Conservation (phyloP, 257 asterid genomes). For the Przewalskia tangutica region DNA sequence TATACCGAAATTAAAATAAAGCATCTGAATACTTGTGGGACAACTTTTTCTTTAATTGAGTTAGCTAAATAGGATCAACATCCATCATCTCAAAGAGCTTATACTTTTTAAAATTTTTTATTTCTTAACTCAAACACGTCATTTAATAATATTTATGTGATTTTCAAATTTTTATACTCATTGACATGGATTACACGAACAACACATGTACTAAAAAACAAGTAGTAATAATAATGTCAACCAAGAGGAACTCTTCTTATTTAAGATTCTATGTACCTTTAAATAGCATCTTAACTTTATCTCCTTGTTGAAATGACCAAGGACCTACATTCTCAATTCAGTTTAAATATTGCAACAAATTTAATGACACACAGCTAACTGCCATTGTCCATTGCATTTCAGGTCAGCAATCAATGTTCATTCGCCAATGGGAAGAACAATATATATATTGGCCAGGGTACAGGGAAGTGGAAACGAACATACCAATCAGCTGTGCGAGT, state of each 20-base stretch:
- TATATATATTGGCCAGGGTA: background rate
- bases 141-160: background rate
- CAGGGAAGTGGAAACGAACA: conserved; percentile 6
- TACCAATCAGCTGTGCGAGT: conserved; percentile 98
- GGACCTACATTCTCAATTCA: background rate
- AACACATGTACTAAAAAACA: background rate
- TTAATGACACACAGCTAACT: background rate
- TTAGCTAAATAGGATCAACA: background rate
- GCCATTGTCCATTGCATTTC: background rate
- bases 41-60: background rate
- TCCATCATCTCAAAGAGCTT: background rate
- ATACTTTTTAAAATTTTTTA: background rate
- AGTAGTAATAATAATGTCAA: background rate
- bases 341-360: background rate
- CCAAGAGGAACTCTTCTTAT: background rate
- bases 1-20: too few relatives aligned
- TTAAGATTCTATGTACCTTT: background rate
- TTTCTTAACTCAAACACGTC: background rate
- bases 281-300: background rate
- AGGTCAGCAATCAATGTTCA: background rate
- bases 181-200: background rate
- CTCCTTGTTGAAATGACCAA: background rate
- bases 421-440: background rate
- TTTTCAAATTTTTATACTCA: background rate
- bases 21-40: too few relatives aligned